Base-by-base conservation (phyloP, 345 rosid species). In the Lenwebbia sp. region DNA sequence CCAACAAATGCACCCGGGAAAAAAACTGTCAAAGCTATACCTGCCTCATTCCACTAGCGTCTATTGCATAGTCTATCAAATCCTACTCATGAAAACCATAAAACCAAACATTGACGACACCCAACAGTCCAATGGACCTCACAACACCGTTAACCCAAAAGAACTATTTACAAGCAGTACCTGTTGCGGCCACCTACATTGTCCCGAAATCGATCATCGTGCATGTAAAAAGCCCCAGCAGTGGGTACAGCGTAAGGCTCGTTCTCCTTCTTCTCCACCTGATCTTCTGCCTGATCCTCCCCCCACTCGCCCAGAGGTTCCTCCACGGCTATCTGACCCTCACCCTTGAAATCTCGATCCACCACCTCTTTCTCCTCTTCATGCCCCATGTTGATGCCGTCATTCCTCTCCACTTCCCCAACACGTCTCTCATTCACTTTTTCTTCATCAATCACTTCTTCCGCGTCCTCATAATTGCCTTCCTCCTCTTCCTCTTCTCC, bases 201-300 rank as follows among this genome's bases (percentile, higher is more conserved):
- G 85, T 92, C 98, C 89, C 94, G 92, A 81, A 95, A 97, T 54
- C 99, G 92, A 90, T 97, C 98, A 89, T 97, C 99, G 54, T 97
- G 99, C 99, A 97, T 97, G 87, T 97, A 97, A 88, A 97, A 97
- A 1, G 99, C 98, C 54, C 99, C 99, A 83, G 97, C 98, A 87
- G 99, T 96, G 22, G 99, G 99, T 83, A 97, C 99, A 1, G 98
- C 96, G 87, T 90, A 97, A 5, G 98, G 99, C 84, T 97, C 96
- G 82, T 91, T 96, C 87, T 88, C 94, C 89, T 94, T 92, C 91
- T 92, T 95, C 91, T 86, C 96, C 60, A 55, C 90, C 84, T 81
- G 92, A 28, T 82, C 95, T 49, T 85, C 92, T 78, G 25, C 88
- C 56, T 19, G 89, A 85, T 86, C 88, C 23, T 84, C 84, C 22